Evolutionary conservation across 768 basidiomycete genomes (phyloP).

Genomic region (Tricholoma flavovirens): DNA sequence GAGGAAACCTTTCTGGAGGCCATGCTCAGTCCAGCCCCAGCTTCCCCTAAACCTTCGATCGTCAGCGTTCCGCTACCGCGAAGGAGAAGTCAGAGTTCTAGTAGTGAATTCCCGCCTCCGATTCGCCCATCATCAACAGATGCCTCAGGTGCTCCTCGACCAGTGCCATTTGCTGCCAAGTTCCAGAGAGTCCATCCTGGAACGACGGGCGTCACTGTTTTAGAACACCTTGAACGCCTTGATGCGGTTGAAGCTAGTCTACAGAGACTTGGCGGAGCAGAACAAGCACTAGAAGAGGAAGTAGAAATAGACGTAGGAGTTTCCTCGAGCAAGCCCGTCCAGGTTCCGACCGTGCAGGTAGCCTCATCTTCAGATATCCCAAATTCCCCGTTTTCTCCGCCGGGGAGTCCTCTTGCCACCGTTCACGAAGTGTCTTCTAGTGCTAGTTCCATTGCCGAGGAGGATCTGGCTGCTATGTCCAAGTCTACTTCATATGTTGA

Average conservation of each 20-base stretch:
- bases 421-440: slow-evolving; percentile 52
- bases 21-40: slow-evolving; percentile 30
- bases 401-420: slow-evolving; percentile 54
- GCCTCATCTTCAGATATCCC: slow-evolving; percentile 27
- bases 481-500: slow-evolving; percentile 74
- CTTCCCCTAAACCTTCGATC: slow-evolving; percentile 58
- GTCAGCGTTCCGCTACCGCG: slow-evolving; percentile 55
- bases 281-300: slow-evolving; percentile 9
- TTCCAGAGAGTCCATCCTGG: slow-evolving; percentile 80
- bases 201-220: slow-evolving; percentile 79
- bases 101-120: slow-evolving; percentile 71
- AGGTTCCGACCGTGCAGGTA: slow-evolving; percentile 11
- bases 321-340: slow-evolving; percentile 25
- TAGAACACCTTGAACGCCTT: slow-evolving; percentile 80
- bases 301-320: slow-evolving; percentile 61
- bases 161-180: slow-evolving; percentile 81
- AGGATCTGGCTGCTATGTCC: slow-evolving; percentile 68
- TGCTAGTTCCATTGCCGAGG: slow-evolving; percentile 56
- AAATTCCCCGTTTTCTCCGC: slow-evolving; percentile 48
- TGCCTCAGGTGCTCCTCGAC: slow-evolving; percentile 57
- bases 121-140: slow-evolving; percentile 60
- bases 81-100: slow-evolving; percentile 55
- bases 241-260: slow-evolving; percentile 79
- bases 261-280: slow-evolving; percentile 63
- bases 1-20: slow-evolving; percentile 45